A percentile compares a stretch with the other conserved stretches of the same genome.
Evolutionary conservation across 176 grass and related monocot species (phyloP).

Genomic region (Avena sativa): DNA sequence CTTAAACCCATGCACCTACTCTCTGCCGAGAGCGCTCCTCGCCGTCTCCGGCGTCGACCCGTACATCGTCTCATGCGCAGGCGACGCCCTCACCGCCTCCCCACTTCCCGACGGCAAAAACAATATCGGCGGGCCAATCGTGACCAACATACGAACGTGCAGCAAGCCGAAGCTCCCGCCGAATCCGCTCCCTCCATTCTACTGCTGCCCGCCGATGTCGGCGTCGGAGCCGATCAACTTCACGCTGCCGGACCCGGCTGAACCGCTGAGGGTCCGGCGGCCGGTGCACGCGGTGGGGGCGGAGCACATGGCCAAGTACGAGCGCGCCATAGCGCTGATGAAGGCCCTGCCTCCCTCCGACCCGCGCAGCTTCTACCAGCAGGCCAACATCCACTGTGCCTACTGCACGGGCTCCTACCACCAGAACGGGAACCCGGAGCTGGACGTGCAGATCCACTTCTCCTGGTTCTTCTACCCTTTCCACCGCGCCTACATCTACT

Average conservation of each 20-base stretch:
- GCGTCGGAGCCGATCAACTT: slow-evolving; percentile 27
- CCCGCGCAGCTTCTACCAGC: slow-evolving; percentile 71
- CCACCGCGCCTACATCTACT: slow-evolving; percentile 72
- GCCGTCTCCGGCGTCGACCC: slow-evolving; percentile 30
- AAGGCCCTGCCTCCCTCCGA: background rate
- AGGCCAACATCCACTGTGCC: slow-evolving; percentile 70
- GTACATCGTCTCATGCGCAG: slow-evolving; percentile 30
- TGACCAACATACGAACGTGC: slow-evolving; percentile 18
- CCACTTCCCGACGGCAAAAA: background rate
- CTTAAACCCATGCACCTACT: slow-evolving; percentile 17
- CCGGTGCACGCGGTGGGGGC: slow-evolving; percentile 37
- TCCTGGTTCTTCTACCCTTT: slow-evolving; percentile 73
- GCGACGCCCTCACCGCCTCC: background rate
- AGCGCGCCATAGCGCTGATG: slow-evolving; percentile 52
- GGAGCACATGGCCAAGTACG: slow-evolving; percentile 62
- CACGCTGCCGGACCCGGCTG: slow-evolving; percentile 38
- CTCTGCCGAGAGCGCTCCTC: slow-evolving; percentile 27
- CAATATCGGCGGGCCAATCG: background rate
- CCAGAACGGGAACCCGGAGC: slow-evolving; percentile 26
- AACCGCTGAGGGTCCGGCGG: slow-evolving; percentile 42
- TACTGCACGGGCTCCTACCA: slow-evolving; percentile 68
- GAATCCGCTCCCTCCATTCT: slow-evolving; percentile 15
- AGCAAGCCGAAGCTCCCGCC: slow-evolving; percentile 24
- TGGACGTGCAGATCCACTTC: slow-evolving; percentile 55
- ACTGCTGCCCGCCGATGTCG: slow-evolving; percentile 44